Percentiles rank a stretch among this genome's conserved stretches.
phyloP scores from a whole-genome alignment of 163 green algal species.

The Coccomyxa subellipsoidea region DNA sequence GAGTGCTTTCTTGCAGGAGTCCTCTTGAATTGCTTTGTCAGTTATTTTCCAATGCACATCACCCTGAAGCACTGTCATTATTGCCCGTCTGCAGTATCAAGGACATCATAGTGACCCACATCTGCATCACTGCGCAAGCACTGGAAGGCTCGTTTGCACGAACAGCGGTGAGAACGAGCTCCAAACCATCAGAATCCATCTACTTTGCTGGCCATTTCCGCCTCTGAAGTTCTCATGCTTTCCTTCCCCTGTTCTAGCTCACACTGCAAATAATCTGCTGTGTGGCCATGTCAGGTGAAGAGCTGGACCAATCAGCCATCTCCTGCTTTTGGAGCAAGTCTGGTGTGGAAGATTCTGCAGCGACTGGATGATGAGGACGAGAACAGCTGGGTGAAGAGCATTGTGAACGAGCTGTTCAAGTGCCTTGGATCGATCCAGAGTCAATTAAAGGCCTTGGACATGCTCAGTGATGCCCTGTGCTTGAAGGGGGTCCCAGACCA shows the following conservation, averaged over 20 bases:
- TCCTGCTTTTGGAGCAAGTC: not conserved
- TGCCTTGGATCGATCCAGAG: not conserved
- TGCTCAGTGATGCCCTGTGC: not conserved
- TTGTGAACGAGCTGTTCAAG: not conserved
- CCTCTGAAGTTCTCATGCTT: not conserved
- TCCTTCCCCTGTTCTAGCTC: not conserved
- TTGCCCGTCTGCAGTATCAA: not conserved
- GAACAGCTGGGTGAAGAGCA: not conserved
- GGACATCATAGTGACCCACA: not conserved
- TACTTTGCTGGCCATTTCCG: not conserved
- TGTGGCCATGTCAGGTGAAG: not conserved
- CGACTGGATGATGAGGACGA: not conserved
- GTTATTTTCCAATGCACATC: not conserved
- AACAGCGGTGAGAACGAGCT: not conserved
- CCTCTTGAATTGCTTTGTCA: not conserved
- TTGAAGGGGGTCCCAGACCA: not conserved
- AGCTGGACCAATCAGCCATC: not conserved
- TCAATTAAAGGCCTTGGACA: not conserved
- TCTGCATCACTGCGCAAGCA: not conserved
- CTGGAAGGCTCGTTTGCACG: not conserved
- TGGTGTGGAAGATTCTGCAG: not conserved
- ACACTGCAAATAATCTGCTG: not conserved
- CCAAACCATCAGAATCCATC: not conserved
- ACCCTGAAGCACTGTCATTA: too few species aligned
- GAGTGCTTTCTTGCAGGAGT: not conserved